These are phyloP conservation scores for Mycosarcoma maydis DNA, from an alignment of 1,284 basidiomycete species.

Conservation along the genomic window DNA sequence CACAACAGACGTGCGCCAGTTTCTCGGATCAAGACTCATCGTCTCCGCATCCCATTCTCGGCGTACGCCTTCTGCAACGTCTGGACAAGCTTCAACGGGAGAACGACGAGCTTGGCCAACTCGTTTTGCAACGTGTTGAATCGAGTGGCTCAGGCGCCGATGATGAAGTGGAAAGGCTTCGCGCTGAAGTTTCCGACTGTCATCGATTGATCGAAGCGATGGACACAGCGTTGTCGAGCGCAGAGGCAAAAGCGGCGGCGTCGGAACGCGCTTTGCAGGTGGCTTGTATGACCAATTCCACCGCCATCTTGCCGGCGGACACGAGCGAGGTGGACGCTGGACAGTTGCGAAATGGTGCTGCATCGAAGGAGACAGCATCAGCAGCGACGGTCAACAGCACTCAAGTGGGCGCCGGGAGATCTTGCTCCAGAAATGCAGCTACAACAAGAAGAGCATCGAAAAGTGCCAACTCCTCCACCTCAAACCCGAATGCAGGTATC, in stretches of 20 bases:
- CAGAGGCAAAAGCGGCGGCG: slow-evolving; percentile 13
- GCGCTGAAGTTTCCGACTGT: slow-evolving; percentile 20
- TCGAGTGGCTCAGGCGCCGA: not conserved
- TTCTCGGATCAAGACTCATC: not conserved
- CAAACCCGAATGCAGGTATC: not conserved
- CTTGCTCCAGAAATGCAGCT: too few species aligned
- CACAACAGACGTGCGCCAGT: not conserved
- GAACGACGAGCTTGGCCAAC: slow-evolving; percentile 41
- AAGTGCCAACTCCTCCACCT: not conserved
- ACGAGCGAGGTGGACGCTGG: not conserved
- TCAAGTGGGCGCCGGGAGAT: too few species aligned
- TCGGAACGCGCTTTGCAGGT: slow-evolving; percentile 33
- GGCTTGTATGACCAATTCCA: slow-evolving; percentile 34
- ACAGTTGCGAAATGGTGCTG: too few species aligned
- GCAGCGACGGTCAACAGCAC: too few species aligned
- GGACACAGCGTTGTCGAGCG: slow-evolving; percentile 22
- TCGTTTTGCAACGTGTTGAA: too few species aligned
- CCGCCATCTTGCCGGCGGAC: slow-evolving; percentile 15
- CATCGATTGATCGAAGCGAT: slow-evolving; percentile 32
- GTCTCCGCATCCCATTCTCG: slow-evolving; percentile 33
- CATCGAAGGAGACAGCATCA: too few species aligned
- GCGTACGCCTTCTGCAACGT: slow-evolving; percentile 45
- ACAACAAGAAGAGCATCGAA: not conserved
- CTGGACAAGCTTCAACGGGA: slow-evolving; percentile 38
- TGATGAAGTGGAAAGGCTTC: slow-evolving; percentile 3